These are phyloP conservation scores for Pestalotiopsis sp. DNA, from an alignment of 2,329 filamentous ascomycete genomes.

Conservation along the genomic window DNA sequence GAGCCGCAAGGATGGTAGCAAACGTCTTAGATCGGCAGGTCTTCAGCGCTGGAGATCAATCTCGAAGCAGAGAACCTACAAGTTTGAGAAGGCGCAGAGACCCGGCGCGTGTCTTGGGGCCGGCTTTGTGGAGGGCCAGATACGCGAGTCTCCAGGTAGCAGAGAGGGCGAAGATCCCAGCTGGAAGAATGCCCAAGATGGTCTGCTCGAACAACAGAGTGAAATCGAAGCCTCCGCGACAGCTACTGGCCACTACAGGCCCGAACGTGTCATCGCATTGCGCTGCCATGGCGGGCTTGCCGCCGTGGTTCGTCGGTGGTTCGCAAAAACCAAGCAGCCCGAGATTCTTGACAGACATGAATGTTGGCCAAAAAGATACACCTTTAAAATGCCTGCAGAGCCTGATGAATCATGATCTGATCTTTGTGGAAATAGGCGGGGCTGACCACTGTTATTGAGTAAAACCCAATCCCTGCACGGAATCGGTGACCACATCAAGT, in stretches of 20 bases:
- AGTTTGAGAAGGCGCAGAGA: constrained; percentile 36
- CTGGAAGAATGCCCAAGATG: not conserved
- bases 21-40: not conserved
- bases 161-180: constrained; percentile 12
- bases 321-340: not conserved
- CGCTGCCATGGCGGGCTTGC: not conserved
- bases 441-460: no score
- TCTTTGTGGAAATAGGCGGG: no score
- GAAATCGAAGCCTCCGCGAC: not conserved
- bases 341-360: not conserved
- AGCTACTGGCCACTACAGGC: not conserved
- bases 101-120: constrained; percentile 34
- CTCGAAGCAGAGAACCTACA: constrained; percentile 21
- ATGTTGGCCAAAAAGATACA: not conserved
- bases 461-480: no score
- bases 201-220: not conserved
- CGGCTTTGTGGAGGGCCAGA: constrained; percentile 29
- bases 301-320: not conserved
- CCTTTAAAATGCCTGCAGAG: not conserved
- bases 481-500: no score
- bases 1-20: not conserved
- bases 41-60: not conserved
- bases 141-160: constrained; percentile 35
- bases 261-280: not conserved
- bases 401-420: not conserved